Base-by-base conservation (phyloP, 2,329 filamentous ascomycete genomes). In the Paracorniculantispora psalliotae region DNA sequence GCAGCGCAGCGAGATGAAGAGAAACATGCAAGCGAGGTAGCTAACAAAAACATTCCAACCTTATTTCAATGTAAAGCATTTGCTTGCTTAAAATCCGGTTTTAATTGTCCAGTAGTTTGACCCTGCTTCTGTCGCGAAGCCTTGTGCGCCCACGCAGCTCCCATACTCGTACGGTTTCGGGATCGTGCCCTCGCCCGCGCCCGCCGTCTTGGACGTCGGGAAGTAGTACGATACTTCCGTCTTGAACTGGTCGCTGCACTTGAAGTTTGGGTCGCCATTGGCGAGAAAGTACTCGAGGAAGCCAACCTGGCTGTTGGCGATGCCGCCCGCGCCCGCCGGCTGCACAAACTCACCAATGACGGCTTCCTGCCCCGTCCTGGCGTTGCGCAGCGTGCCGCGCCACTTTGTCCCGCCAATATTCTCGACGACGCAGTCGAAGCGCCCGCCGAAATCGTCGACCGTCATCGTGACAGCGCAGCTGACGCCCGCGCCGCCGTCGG, bases 401-500 rank as follows among this genome's bases (percentile, higher is more conserved):
- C 67, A 69, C 6, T 59, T 67, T 1, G 59, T 63, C 1, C 46
- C 62, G 8, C 54, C 59, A 0, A 49, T 57, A 25, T 64, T 62
- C 52, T 62, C 50, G 21, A 69, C 56, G 12, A 61, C 49, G 6
- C 64, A 23, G 58, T 66, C 61, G 33, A 62, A 67, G 8, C 59
- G 66, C 43, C 63, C 49, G 6, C 28, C 52, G 49, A 68, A 69
- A 30, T 62, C 55, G 3, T 58, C 60, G 0, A 30, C 33, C 3
- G 43, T 25, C 6, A 67, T 49, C 0, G 60, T 59, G 6, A 67
- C 19, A 15, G 62, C 37, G 54, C 65, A 65, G 56, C 67, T 65
- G n/a, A 67, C 60, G 10, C 65, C 58, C 54, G 67, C 63, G 46
- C 67, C 49, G 59, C 66, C 59, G 54, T 72, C 64, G 59, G 70